Evolutionary conservation across 2,329 filamentous ascomycete species (phyloP).

Genomic region (Rhexocercosporidium sp.): DNA sequence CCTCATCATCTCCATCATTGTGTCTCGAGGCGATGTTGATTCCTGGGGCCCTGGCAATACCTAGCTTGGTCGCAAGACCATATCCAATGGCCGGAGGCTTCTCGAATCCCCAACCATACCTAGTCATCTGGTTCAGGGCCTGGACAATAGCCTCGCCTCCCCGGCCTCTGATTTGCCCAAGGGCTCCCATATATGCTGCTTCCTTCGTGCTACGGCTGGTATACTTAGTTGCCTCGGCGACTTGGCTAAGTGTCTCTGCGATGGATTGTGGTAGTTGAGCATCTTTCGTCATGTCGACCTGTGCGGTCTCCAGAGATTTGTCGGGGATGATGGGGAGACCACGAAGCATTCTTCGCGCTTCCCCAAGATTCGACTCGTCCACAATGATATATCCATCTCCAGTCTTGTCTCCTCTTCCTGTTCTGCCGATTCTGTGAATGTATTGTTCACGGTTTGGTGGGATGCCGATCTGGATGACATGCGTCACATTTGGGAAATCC

Average conservation of each 20-base stretch:
- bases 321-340: slow-evolving; percentile 40
- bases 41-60: slow-evolving; percentile 30
- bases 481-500: slow-evolving; percentile 81
- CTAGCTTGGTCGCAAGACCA: slow-evolving; percentile 34
- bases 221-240: slow-evolving; percentile 39
- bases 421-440: slow-evolving; percentile 78
- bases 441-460: slow-evolving; percentile 72
- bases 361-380: slow-evolving; percentile 27
- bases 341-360: slow-evolving; percentile 33
- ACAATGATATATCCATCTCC: slow-evolving; percentile 61
- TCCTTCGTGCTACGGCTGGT: slow-evolving; percentile 34
- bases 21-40: slow-evolving; percentile 28
- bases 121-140: slow-evolving; percentile 39
- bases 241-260: slow-evolving; percentile 37
- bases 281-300: slow-evolving; percentile 43
- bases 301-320: slow-evolving; percentile 33
- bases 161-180: slow-evolving; percentile 25
- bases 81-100: slow-evolving; percentile 35
- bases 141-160: slow-evolving; percentile 12
- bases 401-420: slow-evolving; percentile 74
- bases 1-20: slow-evolving; percentile 18
- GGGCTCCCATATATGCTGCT: slow-evolving; percentile 35
- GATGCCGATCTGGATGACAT: slow-evolving; percentile 75
- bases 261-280: slow-evolving; percentile 39
- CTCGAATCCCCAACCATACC: slow-evolving; percentile 43